Evolutionary conservation across 352 stramenopile genomes (phyloP), one percentile per base, ranked within the genome.

Genomic region (Globisporangium splendens): DNA sequence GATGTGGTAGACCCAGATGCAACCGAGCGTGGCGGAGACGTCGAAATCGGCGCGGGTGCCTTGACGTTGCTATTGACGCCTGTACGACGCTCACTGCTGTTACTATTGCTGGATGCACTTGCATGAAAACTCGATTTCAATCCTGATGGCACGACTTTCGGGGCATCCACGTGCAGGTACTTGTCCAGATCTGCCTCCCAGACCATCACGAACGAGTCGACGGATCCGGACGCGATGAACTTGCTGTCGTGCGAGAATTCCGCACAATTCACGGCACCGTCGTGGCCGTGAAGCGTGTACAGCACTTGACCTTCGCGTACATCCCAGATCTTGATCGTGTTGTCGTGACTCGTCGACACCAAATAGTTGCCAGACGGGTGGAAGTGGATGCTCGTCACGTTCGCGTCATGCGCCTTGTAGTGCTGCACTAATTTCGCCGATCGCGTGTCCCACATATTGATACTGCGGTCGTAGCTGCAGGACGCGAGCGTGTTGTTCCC

Each of bases 261-360:
- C 3, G 69, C 80, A 54, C 69, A 76, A 49, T 85, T 81, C 20
- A 91, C 83, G 0, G 70, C 76, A 17, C 79, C 89, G 58, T 81
- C 70, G 64, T 98, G 92, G 14, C 91, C 89, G 43, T 95, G 87
- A 43, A 98, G 59, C 50, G 93, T 98, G 67, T 97, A 98, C 39
- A 98, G 68, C 46, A 98, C 75, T 62, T 96, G 88, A 3, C 92
- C 93, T 64, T 98, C 90, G 35, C 93, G 77, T 50, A 98, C 66
- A 63, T 98, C 93, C 91, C 93, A 98, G 38, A 98, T 69, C 68
- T 96, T 97, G 24, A 98, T 66, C 8, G 82, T 88, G 47, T 76
- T 72, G 69, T 98, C 93, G n/a, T 85, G 68, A 7, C 84, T 93
- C 13, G 81, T 88, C n/a, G 90, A 96, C 21, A 97, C 56, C 55